Evolutionary conservation across 352 stramenopile genomes (phyloP), one percentile per base, ranked within the genome.

Genomic region (Pythium dissotocum): DNA sequence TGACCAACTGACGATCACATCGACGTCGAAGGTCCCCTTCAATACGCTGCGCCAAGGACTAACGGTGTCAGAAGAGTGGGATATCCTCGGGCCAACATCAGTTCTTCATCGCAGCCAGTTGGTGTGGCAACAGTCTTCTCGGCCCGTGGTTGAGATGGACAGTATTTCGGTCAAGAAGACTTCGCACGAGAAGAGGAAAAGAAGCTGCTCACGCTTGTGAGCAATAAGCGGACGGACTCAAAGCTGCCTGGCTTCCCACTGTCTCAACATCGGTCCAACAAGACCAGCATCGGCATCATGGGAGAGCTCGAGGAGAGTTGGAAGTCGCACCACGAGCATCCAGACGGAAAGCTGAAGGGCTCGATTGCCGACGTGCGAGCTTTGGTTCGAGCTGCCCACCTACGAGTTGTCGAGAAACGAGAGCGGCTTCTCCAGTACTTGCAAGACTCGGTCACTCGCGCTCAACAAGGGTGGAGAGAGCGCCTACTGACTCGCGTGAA

Each of bases 291-390:
- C 16, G 61, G 30, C 5, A 80, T 87, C 71, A 49, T 76, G 28
- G 38, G 52, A 2, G 75, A 82, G 30, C 56, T 87, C 13, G 40
- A 73, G 55, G 24, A 69, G 1, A 87, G 75, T 53, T 87, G 77
- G 76, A 26, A 71, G 0, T 69, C 58, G 12, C 75, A 83, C 44
- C 71, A 82, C 36, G 48, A 46, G 0, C 59, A 79, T 53, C 46
- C 46, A 30, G 46, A 53, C 9, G 46, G 46, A 32, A 53, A 53
- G n/a, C 8, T 53, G 18, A 53, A 53, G n/a, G 46, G 46, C n/a
- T 53, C 18, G 46, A 53, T 53, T 10, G 46, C 46, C 32, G 46
- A 53, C 21, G 14, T 32, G 21, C 46, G 46, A 4, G 7, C 9
- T 53, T 6, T 21, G 2, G 21, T 53, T 4, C 21, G 18, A 14